Evolutionary conservation across 306 rosid genomes (phyloP).

Genomic region (Sindora glabra): DNA sequence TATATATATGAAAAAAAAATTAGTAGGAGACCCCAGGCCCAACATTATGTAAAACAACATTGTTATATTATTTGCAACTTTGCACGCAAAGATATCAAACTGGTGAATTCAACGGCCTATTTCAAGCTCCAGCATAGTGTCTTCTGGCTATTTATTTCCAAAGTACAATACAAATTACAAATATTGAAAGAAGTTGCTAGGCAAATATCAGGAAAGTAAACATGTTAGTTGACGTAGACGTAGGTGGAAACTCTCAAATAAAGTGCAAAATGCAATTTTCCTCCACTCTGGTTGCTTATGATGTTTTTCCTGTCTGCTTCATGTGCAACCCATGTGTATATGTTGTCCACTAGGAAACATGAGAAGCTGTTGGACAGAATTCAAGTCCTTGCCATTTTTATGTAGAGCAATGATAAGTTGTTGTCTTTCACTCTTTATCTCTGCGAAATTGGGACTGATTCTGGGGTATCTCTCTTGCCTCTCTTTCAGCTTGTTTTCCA

Average conservation of each 20-base stretch:
- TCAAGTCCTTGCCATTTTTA: slow-evolving; percentile 60
- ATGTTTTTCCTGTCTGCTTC: too few relatives aligned
- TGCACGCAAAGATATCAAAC: slow-evolving; percentile 1
- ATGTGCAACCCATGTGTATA: too few relatives aligned
- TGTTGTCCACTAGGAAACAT: slow-evolving; percentile 15
- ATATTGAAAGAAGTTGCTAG: too few relatives aligned
- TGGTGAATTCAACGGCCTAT: neutral
- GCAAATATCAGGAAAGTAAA: too few relatives aligned
- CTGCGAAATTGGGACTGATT: slow-evolving; percentile 90
- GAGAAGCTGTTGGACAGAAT: slow-evolving; percentile 11
- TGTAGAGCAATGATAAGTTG: slow-evolving; percentile 94
- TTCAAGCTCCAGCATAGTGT: neutral
- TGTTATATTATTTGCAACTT: neutral
- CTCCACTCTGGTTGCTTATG: slow-evolving; percentile 9
- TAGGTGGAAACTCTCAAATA: neutral
- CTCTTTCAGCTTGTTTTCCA: slow-evolving; percentile 88
- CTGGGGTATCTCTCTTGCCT: slow-evolving; percentile 98
- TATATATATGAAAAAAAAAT: too few relatives aligned
- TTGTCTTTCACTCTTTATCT: slow-evolving; percentile 96
- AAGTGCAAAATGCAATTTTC: slow-evolving; percentile 9
- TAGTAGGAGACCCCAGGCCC: too few relatives aligned
- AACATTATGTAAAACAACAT: neutral
- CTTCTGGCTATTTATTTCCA: slow-evolving; percentile 4
- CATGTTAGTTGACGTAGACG: slow-evolving; percentile 18
- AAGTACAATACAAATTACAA: neutral